A percentile compares a stretch with the other conserved stretches of the same genome.
Conservation (phyloP, 805 yeast genomes). For the Barnettozyma siamensis region DNA sequence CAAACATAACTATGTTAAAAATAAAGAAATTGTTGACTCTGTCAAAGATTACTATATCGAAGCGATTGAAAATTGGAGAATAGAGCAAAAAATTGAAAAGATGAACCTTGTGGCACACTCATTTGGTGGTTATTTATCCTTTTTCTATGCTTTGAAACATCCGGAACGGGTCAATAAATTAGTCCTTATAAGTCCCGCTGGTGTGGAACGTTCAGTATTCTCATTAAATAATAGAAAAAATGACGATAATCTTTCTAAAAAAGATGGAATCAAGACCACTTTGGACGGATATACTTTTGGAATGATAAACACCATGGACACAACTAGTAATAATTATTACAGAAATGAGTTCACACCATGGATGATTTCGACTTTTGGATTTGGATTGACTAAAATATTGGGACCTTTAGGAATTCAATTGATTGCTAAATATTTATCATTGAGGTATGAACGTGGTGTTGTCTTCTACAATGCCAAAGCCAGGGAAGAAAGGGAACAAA, state of each 20-base stretch:
- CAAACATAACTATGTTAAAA: constrained; percentile 14
- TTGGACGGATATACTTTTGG: constrained; percentile 7
- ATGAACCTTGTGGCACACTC: constrained; percentile 73
- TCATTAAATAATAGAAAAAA: constrained; percentile 38
- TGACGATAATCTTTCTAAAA: too few relatives aligned
- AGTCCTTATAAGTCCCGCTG: constrained; percentile 69
- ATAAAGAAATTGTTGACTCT: constrained; percentile 22
- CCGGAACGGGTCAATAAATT: constrained; percentile 50
- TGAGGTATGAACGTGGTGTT: constrained; percentile 11
- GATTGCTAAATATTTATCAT: constrained; percentile 21
- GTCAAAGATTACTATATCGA: constrained; percentile 53
- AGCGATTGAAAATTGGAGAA: constrained; percentile 64
- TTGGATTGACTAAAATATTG: constrained; percentile 42
- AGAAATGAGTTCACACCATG: constrained; percentile 27
- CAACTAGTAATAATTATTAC: constrained; percentile 22
- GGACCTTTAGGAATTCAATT: constrained; percentile 37
- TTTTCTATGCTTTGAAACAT: constrained; percentile 53
- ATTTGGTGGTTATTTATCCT: constrained; percentile 70
- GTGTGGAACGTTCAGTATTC: constrained; percentile 64
- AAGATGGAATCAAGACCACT: constrained; percentile 6
- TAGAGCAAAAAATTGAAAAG: constrained; percentile 38
- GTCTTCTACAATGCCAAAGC: constrained; percentile 7
- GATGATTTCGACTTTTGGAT: constrained; percentile 31
- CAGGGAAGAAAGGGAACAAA: neutral
- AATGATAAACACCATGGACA: constrained; percentile 11